A percentile compares a stretch with the other conserved stretches of the same genome.
These are phyloP conservation scores for Graphilbum fragrans DNA, from an alignment of 2,329 filamentous ascomycete genomes.

Conservation along the genomic window DNA sequence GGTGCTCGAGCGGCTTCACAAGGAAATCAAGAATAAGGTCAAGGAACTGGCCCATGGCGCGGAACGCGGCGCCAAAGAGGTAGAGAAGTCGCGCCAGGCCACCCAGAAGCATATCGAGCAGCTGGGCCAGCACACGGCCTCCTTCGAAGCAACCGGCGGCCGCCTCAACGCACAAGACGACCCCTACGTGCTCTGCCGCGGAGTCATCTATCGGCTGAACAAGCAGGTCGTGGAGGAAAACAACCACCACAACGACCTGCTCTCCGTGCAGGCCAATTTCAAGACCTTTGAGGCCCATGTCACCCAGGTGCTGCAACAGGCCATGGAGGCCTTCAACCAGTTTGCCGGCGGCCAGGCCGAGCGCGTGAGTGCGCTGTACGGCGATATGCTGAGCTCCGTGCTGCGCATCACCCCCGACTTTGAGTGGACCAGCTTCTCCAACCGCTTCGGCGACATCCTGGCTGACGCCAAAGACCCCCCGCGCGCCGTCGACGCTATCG, in stretches of 20 bases:
- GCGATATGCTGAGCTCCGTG: slow-evolving; percentile 65
- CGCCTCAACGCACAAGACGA: slow-evolving; percentile 63
- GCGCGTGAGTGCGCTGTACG: slow-evolving; percentile 69
- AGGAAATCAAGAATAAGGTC: slow-evolving; percentile 91
- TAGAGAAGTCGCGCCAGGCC: slow-evolving; percentile 72
- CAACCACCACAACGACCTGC: slow-evolving; percentile 83
- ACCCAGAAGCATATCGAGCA: slow-evolving; percentile 97
- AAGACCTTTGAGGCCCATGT: slow-evolving; percentile 78
- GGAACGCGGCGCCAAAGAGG: slow-evolving; percentile 74
- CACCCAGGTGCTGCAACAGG: slow-evolving; percentile 68
- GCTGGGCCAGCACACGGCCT: slow-evolving; percentile 72
- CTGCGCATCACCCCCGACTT: slow-evolving; percentile 74
- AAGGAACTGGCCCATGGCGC: slow-evolving; percentile 80
- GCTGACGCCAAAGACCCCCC: slow-evolving; percentile 67
- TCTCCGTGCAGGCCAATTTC: slow-evolving; percentile 87
- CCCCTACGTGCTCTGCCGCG: slow-evolving; percentile 76
- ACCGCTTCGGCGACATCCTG: slow-evolving; percentile 58
- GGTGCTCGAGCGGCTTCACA: slow-evolving; percentile 79
- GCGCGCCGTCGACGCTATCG: slow-evolving; percentile 59
- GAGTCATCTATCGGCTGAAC: slow-evolving; percentile 71
- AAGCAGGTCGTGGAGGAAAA: slow-evolving; percentile 93
- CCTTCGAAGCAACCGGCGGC: slow-evolving; percentile 64
- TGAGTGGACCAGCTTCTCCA: slow-evolving; percentile 80
- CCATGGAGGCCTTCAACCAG: slow-evolving; percentile 72
- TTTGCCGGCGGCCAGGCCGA: slow-evolving; percentile 72